phyloP scores from a whole-genome alignment of 2,329 filamentous ascomycete species.

The Bimuria novae-zelandiae region DNA sequence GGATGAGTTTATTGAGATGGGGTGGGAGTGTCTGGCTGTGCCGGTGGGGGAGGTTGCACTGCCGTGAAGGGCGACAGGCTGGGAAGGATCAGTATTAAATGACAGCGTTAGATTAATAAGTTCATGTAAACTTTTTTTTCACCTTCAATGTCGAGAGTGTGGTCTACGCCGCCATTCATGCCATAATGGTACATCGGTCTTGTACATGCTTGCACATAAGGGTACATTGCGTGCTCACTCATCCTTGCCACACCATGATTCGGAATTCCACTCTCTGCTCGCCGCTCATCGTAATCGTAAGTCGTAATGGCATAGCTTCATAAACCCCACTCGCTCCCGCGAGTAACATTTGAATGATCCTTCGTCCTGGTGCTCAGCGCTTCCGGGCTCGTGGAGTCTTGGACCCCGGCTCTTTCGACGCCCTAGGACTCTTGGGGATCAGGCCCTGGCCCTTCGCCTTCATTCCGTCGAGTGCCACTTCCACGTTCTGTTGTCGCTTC shows the following conservation, averaged over 20 bases:
- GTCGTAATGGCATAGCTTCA: neutral
- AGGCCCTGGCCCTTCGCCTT: conserved; percentile 59
- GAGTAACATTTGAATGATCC: neutral
- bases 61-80: too few species aligned
- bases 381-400: neutral
- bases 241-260: neutral
- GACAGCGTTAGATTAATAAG: too few species aligned
- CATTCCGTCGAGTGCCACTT: conserved; percentile 58
- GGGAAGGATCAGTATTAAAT: too few species aligned
- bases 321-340: neutral
- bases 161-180: too few species aligned
- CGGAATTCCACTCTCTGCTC: neutral
- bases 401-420: conserved; percentile 13
- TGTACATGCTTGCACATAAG: neutral
- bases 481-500: conserved; percentile 54
- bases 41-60: neutral
- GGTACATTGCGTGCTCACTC: neutral
- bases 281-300: neutral
- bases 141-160: too few species aligned
- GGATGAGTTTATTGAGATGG: conserved; percentile 8
- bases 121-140: too few species aligned
- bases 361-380: neutral
- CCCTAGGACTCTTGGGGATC: conserved; percentile 50
- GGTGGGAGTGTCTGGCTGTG: neutral
- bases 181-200: too few species aligned